Evolutionary conservation across 805 yeast genomes (phyloP).

Genomic region (Pichia cabralensis): DNA sequence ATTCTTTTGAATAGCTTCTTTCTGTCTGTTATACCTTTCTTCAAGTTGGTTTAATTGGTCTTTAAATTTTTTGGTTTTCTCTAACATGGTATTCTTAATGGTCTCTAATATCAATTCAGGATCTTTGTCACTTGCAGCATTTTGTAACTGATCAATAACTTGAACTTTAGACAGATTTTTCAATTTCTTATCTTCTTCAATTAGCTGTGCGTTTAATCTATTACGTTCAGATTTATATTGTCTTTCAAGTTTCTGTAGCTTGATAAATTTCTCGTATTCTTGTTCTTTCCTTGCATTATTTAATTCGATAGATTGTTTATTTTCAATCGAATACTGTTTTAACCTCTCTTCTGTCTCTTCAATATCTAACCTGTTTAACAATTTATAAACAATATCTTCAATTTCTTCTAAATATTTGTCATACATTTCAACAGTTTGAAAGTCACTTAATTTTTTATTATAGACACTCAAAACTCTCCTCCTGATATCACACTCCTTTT

Average conservation of each 20-base stretch:
- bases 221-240: conserved; percentile 62
- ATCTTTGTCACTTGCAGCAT: conserved; percentile 25
- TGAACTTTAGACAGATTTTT: conserved; percentile 41
- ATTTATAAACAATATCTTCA: conserved; percentile 70
- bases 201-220: conserved; percentile 50
- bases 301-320: conserved; percentile 64
- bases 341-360: conserved; percentile 60
- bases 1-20: conserved; percentile 19
- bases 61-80: conserved; percentile 56
- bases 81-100: conserved; percentile 43
- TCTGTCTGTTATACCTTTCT: conserved; percentile 20
- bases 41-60: conserved; percentile 39
- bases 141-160: conserved; percentile 40
- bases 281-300: conserved; percentile 66
- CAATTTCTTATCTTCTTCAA: conserved; percentile 37
- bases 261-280: conserved; percentile 55
- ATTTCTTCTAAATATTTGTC: conserved; percentile 76
- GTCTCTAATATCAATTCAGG: conserved; percentile 39
- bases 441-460: conserved; percentile 73
- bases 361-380: conserved; percentile 59
- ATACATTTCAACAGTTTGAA: conserved; percentile 46
- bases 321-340: conserved; percentile 59
- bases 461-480: conserved; percentile 66
- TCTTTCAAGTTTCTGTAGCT: conserved; percentile 58
- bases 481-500: conserved; percentile 85